phyloP scores from a whole-genome alignment of 2,329 filamentous ascomycete species.

The Neonectria coccinea region DNA sequence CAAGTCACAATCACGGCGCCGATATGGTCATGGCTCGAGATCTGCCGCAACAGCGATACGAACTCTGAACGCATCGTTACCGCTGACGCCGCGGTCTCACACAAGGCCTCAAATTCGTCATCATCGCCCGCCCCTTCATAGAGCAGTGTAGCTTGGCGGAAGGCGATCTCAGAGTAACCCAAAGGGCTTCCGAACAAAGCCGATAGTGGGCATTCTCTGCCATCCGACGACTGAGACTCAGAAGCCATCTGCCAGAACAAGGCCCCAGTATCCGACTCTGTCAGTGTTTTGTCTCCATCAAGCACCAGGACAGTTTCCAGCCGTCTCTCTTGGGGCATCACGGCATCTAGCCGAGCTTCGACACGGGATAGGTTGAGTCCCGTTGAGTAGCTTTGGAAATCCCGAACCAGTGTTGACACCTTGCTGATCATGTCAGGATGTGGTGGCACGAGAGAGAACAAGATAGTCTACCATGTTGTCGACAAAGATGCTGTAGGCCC shows the following conservation, averaged over 20 bases:
- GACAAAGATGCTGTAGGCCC: conserved; percentile 58
- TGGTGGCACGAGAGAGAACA: conserved; percentile 54
- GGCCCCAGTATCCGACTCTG: background rate
- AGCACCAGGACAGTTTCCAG: background rate
- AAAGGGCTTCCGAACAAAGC: background rate
- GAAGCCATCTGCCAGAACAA: background rate
- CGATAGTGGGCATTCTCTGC: background rate
- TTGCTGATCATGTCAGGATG: conserved; percentile 42
- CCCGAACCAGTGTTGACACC: conserved; percentile 22
- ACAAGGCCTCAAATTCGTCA: background rate
- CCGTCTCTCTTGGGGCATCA: background rate
- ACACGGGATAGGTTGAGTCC: background rate
- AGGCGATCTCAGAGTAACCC: background rate
- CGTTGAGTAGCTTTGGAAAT: conserved; percentile 41
- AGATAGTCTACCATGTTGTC: conserved; percentile 56
- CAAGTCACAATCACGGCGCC: background rate
- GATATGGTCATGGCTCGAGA: background rate
- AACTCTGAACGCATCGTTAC: background rate
- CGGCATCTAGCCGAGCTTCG: background rate
- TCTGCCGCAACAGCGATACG: background rate
- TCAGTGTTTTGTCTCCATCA: background rate
- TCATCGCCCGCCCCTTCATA: background rate
- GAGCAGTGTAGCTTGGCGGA: background rate
- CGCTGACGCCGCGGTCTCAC: background rate
- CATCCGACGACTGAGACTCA: background rate